Evolutionary conservation across 768 basidiomycete species (phyloP), one percentile per base, ranked within the genome.

Genomic region (Rhizopogon roseolus): DNA sequence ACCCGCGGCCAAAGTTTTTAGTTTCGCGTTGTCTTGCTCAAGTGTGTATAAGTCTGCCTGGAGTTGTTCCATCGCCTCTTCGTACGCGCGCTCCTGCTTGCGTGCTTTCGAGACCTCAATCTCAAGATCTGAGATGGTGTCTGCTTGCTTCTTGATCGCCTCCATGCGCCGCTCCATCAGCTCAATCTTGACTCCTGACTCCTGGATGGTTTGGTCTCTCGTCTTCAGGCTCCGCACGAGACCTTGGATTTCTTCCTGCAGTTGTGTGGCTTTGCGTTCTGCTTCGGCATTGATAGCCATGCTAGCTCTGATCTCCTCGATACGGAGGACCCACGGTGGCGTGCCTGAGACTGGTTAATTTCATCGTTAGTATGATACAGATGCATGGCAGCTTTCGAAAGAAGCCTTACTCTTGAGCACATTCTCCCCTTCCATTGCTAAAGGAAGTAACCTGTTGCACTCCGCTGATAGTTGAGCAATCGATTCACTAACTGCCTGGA

Each of bases 131-230:
- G 75, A 68, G 49, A 98, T 88, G 6, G 80, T 73, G 53, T 98
- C 96, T 4, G 87, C 85, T 71, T 96, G 92, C 67, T 88, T 92
- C 79, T 93, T 95, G 56, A 85, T 86, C 2, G 85, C 81, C 65
- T 98, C 95, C 78, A 94, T 85, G 32, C 93, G 82, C 43, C 94
- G 84, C 66, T 97, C 94, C 83, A 98, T 90, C 13, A 95, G 78
- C 66, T 98, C 93, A 53, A 98, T 93, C 76, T 95, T 98, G 52
- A 98, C 94, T 2, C 76, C 74, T 5, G 85, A 77, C 64, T 98
- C 97, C 67, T 98, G 93, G 36, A 93, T 85, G 25, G 71, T 79
- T 75, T 97, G 93, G 57, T 98, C 97, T 71, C 91, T 85, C n/a
- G 82, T 72, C 66, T 89, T 90, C 64, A 98, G 77, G 48, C 80